Percentiles rank a stretch among this genome's conserved stretches.
Evolutionary conservation across 306 rosid genomes (phyloP).

Genomic region (Calophaca sinica): DNA sequence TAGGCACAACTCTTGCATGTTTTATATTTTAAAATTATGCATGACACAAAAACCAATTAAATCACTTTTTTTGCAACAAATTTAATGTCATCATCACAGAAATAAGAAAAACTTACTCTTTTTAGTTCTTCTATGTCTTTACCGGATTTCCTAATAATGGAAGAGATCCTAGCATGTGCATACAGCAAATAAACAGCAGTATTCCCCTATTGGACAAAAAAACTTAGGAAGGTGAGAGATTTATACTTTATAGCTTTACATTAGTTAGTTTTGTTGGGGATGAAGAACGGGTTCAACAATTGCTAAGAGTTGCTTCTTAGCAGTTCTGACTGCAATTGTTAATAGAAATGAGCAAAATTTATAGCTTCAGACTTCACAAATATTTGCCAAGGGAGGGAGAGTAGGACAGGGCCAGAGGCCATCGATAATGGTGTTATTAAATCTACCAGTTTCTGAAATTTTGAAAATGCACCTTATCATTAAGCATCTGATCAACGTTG

Average conservation of each 20-base stretch:
- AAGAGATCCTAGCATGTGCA: slow-evolving; percentile 87
- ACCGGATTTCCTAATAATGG: slow-evolving; percentile 90
- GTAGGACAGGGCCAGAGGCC: too few species aligned
- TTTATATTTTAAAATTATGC: neutral
- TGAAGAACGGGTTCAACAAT: neutral
- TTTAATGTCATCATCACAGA: neutral
- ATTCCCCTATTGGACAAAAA: slow-evolving; percentile 72
- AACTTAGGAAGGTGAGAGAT: slow-evolving; percentile 19
- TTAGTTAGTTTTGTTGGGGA: neutral
- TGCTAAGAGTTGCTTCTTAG: neutral
- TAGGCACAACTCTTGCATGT: slow-evolving; percentile 1
- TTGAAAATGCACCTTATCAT: slow-evolving; percentile 17
- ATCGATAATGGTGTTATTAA: neutral
- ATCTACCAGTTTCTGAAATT: neutral
- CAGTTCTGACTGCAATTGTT: neutral
- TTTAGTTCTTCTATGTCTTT: slow-evolving; percentile 83
- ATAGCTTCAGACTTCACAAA: neutral
- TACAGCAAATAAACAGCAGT: slow-evolving; percentile 80
- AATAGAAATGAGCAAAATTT: slow-evolving; percentile 2
- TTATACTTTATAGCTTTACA: neutral
- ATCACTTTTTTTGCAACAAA: neutral
- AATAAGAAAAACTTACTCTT: slow-evolving; percentile 59
- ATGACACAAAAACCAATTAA: neutral
- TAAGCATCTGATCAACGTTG: slow-evolving; percentile 32
- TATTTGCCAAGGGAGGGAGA: neutral